Percentiles rank a stretch among this genome's conserved stretches.
These are phyloP conservation scores for Achaetomiella virescens DNA, from an alignment of 495 filamentous ascomycete species.

Conservation along the genomic window DNA sequence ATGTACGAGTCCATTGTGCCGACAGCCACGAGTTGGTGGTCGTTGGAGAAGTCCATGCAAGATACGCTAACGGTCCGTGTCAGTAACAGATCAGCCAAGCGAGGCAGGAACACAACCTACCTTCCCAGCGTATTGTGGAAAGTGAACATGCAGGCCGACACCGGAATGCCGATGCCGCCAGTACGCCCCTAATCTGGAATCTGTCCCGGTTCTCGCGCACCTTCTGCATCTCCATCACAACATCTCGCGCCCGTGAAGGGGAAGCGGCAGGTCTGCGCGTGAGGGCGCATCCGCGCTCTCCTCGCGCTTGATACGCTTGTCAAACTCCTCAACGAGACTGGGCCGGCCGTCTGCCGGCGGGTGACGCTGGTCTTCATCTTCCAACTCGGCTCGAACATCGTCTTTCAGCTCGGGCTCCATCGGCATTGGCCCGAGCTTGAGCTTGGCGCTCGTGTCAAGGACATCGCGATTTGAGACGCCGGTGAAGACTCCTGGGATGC, in stretches of 20 bases:
- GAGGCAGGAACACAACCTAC: slow-evolving; percentile 43
- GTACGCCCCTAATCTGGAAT: slow-evolving; percentile 73
- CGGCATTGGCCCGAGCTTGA: slow-evolving; percentile 72
- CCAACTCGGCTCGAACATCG: slow-evolving; percentile 77
- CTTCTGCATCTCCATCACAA: slow-evolving; percentile 88
- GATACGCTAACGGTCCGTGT: slow-evolving; percentile 55
- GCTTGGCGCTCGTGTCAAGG: slow-evolving; percentile 46
- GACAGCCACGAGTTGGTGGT: slow-evolving; percentile 73
- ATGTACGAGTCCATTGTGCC: slow-evolving; percentile 93
- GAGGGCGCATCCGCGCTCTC: slow-evolving; percentile 76
- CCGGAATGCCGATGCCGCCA: slow-evolving; percentile 69
- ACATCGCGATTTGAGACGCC: slow-evolving; percentile 73
- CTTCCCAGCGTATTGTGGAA: slow-evolving; percentile 92
- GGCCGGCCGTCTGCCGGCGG: slow-evolving; percentile 60
- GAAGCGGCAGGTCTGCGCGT: slow-evolving; percentile 72
- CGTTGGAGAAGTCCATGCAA: slow-evolving; percentile 88
- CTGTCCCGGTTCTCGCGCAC: slow-evolving; percentile 90
- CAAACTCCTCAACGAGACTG: slow-evolving; percentile 69
- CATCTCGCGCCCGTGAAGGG: slow-evolving; percentile 81
- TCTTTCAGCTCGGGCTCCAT: slow-evolving; percentile 70
- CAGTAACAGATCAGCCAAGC: background rate
- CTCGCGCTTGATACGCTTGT: slow-evolving; percentile 79
- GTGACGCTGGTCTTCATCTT: slow-evolving; percentile 67
- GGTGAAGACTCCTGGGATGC: slow-evolving; percentile 84
- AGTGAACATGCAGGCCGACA: slow-evolving; percentile 91